Evolutionary conservation across 148 eudicot species (phyloP).

Genomic region (Fallopia convolvulus): DNA sequence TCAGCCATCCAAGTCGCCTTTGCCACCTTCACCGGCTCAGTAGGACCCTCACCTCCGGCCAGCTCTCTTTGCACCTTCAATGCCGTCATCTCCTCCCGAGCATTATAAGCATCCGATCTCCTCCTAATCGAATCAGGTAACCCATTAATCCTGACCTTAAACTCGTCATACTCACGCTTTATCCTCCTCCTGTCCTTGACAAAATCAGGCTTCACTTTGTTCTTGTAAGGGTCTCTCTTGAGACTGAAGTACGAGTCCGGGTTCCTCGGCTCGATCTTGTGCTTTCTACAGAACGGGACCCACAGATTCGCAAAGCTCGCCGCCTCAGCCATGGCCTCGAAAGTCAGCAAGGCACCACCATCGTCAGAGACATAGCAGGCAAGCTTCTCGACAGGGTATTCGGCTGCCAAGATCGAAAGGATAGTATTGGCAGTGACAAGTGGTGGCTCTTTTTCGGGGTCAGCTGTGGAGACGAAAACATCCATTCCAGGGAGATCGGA

Average conservation of each 20-base stretch:
- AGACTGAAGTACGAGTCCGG: slow-evolving; percentile 70
- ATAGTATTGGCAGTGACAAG: slow-evolving; percentile 90
- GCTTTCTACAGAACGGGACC: slow-evolving; percentile 93
- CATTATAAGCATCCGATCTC: slow-evolving; percentile 86
- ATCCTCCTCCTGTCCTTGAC: slow-evolving; percentile 89
- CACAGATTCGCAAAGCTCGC: slow-evolving; percentile 91
- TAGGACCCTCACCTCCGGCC: slow-evolving; percentile 35
- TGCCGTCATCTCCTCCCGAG: slow-evolving; percentile 85
- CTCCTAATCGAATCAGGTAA: slow-evolving; percentile 86
- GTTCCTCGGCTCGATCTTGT: slow-evolving; percentile 79
- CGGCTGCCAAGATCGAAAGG: slow-evolving; percentile 73
- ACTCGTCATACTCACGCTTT: slow-evolving; percentile 94
- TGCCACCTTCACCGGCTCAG: slow-evolving; percentile 53
- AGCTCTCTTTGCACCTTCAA: slow-evolving; percentile 68
- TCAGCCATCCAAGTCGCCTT: slow-evolving; percentile 97
- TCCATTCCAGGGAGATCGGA: slow-evolving; percentile 94
- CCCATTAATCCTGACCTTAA: slow-evolving; percentile 84
- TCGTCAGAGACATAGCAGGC: slow-evolving; percentile 93
- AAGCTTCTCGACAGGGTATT: slow-evolving; percentile 88
- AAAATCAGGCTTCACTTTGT: slow-evolving; percentile 69
- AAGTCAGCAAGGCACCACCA: slow-evolving; percentile 84
- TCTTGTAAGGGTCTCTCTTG: slow-evolving; percentile 83
- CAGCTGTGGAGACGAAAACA: slow-evolving; percentile 86
- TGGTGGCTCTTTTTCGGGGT: slow-evolving; percentile 93
- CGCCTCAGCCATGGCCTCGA: slow-evolving; percentile 96